Evolutionary conservation across 129 eudicot genomes (phyloP).

Genomic region (Arctium lappa): DNA sequence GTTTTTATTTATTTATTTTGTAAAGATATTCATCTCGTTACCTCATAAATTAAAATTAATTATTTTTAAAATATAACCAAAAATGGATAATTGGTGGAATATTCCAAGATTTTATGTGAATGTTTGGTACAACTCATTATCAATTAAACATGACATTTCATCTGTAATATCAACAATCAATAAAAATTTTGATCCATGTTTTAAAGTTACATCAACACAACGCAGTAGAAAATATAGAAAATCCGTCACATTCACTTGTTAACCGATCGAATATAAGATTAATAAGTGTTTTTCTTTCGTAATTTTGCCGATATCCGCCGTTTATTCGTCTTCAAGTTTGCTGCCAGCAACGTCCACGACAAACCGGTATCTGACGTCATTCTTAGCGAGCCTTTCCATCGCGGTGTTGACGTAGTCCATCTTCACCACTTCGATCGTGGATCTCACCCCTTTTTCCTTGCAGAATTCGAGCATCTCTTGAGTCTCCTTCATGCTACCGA

Average conservation of each 20-base stretch:
- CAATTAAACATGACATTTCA: neutral
- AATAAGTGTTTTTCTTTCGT: neutral
- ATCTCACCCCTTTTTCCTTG: conserved; percentile 59
- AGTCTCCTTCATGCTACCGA: conserved; percentile 92
- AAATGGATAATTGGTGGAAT: neutral
- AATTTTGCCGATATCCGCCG: neutral
- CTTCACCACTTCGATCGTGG: conserved; percentile 79
- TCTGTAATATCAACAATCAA: neutral
- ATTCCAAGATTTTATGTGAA: neutral
- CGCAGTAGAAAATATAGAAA: neutral
- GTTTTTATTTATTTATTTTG: neutral
- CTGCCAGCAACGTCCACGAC: conserved; percentile 95
- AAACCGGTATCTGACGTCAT: conserved; percentile 87
- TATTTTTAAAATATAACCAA: neutral
- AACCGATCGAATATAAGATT: neutral
- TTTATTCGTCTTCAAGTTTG: conserved; percentile 45
- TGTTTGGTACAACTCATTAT: neutral
- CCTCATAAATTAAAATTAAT: neutral
- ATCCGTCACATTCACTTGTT: conserved; percentile 18
- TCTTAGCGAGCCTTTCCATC: conserved; percentile 79
- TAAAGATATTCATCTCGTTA: too few relatives aligned
- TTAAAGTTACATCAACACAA: conserved; percentile 17
- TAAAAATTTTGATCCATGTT: neutral
- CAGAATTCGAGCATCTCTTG: conserved; percentile 89
- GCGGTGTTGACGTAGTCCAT: conserved; percentile 86